phyloP scores from a whole-genome alignment of 2,329 filamentous ascomycete species.

The Sarocladium kiliense region DNA sequence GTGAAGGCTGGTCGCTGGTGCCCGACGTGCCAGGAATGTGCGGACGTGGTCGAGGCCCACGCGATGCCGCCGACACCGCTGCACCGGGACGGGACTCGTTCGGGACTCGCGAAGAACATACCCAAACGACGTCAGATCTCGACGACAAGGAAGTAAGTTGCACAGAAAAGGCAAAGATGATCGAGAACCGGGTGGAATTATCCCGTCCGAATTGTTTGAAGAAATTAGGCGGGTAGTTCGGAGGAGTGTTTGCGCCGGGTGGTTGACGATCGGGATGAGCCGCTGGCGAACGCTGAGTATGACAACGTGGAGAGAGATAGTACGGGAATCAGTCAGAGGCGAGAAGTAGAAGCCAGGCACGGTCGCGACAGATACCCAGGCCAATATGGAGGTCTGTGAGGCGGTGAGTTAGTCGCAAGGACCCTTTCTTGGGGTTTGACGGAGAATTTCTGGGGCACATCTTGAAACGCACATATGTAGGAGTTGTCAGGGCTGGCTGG shows the following conservation, averaged over 20 bases:
- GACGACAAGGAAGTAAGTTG: background rate
- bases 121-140: background rate
- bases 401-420: constrained; percentile 4
- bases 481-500: background rate
- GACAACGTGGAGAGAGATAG: background rate
- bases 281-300: background rate
- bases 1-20: constrained; percentile 7
- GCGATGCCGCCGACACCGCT: background rate
- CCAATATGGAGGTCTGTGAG: background rate
- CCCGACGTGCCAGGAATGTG: constrained; percentile 7
- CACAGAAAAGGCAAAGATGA: background rate
- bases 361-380: too few relatives aligned
- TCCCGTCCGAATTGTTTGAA: background rate
- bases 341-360: too few relatives aligned
- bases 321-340: background rate
- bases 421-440: constrained; percentile 5
- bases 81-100: background rate
- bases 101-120: background rate
- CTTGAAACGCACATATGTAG: constrained; percentile 7
- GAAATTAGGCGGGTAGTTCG: background rate
- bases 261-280: background rate
- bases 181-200: background rate
- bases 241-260: background rate
- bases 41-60: constrained; percentile 6
- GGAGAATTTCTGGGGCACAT: constrained; percentile 6